phyloP scores from a whole-genome alignment of 2,329 filamentous ascomycete genomes.

The Claviceps fusiformis region DNA sequence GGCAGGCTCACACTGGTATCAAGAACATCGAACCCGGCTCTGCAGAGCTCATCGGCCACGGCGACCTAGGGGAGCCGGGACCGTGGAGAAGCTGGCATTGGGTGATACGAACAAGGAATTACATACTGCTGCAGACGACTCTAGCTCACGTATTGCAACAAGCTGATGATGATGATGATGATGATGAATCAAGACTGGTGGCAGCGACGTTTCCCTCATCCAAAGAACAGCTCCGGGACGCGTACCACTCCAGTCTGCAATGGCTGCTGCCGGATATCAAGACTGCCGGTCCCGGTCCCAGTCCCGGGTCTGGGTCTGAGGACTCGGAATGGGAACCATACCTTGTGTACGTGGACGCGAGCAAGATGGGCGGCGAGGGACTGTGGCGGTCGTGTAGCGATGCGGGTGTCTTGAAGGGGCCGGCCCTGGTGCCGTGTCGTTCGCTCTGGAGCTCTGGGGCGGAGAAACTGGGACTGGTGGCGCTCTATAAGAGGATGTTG shows the following conservation, averaged over 20 bases:
- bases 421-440: slow-evolving; percentile 21
- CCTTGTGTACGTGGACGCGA: slow-evolving; percentile 19
- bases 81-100: slow-evolving; percentile 19
- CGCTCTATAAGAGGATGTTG: slow-evolving; percentile 16
- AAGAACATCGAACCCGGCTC: slow-evolving; percentile 16
- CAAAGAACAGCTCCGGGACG: not conserved
- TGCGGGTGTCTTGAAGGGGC: slow-evolving; percentile 2
- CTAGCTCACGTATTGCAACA: slow-evolving; percentile 9
- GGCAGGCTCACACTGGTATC: slow-evolving; percentile 58
- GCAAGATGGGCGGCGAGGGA: slow-evolving; percentile 5
- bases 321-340: slow-evolving; percentile 11
- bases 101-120: slow-evolving; percentile 11
- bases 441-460: slow-evolving; percentile 22
- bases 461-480: slow-evolving; percentile 19
- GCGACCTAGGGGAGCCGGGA: not conserved
- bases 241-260: not conserved
- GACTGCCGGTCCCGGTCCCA: not conserved
- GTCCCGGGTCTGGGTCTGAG: not conserved
- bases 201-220: not conserved
- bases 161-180: not conserved
- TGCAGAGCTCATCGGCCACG: slow-evolving; percentile 12
- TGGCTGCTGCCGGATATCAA: not conserved
- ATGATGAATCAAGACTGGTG: not conserved
- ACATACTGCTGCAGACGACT: slow-evolving; percentile 18
- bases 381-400: slow-evolving; percentile 6